Evolutionary conservation across 257 asterid species (phyloP), one percentile per base, ranked within the genome.

Genomic region (Nicotiana tabacum): DNA sequence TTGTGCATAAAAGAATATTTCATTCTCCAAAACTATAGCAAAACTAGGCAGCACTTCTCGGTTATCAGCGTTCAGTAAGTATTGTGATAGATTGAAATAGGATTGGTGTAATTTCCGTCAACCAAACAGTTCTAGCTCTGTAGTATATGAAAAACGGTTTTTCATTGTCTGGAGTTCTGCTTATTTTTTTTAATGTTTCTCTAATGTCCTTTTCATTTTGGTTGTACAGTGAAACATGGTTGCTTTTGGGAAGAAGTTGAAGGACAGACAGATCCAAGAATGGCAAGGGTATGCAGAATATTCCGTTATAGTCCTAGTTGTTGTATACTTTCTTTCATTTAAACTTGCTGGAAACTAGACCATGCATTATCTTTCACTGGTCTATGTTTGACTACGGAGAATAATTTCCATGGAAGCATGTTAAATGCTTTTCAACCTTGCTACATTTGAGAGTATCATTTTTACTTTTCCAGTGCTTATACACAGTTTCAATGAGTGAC

Each of bases 161-260:
- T 39, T 76, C 80, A 13, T 51, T 13, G 60, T 46, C 35, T 64
- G n/a, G 72, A 60, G 5, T 35, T 61, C 12, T 55, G 78, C 69
- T 43, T 61, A 66, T 43, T 17, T 21, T 30, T 21, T 64, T 56
- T 39, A 13, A 48, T 27, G n/a, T 65, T 1, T 3, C 3, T 32
- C 80, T 51, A 7, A 48, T 76, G 27, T 76, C 8, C 64, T 51
- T 51, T 77, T 53, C 8, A 77, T 87, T 81, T 43, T 84, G 80
- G 35, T 86, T 61, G 5, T 86, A 85, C 86, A 86, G 91, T 85
- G 82, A 87, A 84, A 87, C 87, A 95, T 95, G 98, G 98, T 95
- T 89, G 97, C 90, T 64, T 95, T 95, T 32, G 98, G 98, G 82
- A 95, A 95, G 84, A 93, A 90, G 91, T 87, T 95, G 91, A 95